Conservation (phyloP, 2,329 filamentous ascomycete genomes). For the Botryotinia calthae region DNA sequence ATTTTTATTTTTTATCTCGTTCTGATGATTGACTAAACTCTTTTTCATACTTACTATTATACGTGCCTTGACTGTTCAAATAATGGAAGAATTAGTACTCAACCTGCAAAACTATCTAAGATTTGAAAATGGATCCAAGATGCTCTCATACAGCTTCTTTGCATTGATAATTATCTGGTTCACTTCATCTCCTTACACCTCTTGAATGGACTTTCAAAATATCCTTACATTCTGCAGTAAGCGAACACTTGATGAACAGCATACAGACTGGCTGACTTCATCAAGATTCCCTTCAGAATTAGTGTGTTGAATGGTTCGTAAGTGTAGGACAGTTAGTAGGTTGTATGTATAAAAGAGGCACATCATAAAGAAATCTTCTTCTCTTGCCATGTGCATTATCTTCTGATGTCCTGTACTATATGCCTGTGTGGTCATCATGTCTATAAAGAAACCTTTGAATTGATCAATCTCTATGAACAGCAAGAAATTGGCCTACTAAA, state of each 20-base stretch:
- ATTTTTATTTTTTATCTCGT: not conserved
- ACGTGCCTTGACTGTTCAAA: not conserved
- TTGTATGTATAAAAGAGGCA: not conserved
- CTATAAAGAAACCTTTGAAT: not conserved
- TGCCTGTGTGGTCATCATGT: not conserved
- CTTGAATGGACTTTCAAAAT: not conserved
- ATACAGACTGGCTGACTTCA: not conserved
- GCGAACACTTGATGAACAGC: not conserved
- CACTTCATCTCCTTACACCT: not conserved
- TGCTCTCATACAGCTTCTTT: not conserved
- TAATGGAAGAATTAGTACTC: not conserved
- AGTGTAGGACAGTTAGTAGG: not conserved
- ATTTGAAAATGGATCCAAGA: not conserved
- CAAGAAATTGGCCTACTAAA: not conserved
- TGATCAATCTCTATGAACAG: not conserved
- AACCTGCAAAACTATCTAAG: not conserved
- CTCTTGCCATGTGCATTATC: not conserved
- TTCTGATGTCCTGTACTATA: not conserved
- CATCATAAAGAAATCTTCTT: not conserved
- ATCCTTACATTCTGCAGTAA: not conserved
- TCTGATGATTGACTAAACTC: not conserved
- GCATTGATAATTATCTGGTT: not conserved
- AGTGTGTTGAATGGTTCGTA: not conserved
- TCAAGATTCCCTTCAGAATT: not conserved
- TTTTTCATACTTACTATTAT: not conserved